These are phyloP conservation scores for Cercophora samala DNA, from an alignment of 495 filamentous ascomycete species.

Conservation along the genomic window DNA sequence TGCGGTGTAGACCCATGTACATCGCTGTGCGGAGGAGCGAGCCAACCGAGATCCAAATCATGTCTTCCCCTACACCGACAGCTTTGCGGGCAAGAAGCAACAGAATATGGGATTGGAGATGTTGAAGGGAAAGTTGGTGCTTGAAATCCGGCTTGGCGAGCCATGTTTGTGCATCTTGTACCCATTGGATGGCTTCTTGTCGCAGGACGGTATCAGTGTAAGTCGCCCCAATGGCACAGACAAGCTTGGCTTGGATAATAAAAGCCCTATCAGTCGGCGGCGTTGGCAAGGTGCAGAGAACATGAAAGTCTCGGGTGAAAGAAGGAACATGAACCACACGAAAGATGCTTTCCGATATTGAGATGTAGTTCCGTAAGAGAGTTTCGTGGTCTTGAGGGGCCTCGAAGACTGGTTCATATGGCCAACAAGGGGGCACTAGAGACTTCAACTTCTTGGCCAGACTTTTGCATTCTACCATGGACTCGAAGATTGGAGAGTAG, in stretches of 20 bases:
- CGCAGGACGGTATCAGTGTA: constrained; percentile 23
- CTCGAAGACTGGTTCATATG: constrained; percentile 13
- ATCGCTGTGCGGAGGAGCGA: constrained; percentile 25
- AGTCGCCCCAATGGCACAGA: constrained; percentile 27
- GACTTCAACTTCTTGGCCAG: constrained; percentile 14
- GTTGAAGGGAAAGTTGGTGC: constrained; percentile 16
- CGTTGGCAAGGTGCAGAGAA: constrained; percentile 17
- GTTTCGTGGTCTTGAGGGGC: constrained; percentile 49
- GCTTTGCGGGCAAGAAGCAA: constrained; percentile 24
- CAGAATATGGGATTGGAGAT: constrained; percentile 23
- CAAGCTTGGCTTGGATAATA: constrained; percentile 27
- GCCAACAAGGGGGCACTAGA: constrained; percentile 11
- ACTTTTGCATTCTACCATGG: constrained; percentile 32
- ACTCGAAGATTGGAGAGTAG: not conserved
- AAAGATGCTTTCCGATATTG: constrained; percentile 47
- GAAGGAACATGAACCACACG: constrained; percentile 57
- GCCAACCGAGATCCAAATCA: constrained; percentile 21
- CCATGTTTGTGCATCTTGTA: constrained; percentile 30
- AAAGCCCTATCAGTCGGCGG: constrained; percentile 21
- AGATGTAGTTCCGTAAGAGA: constrained; percentile 45
- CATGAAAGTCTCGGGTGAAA: constrained; percentile 43
- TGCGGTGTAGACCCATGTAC: constrained; percentile 30
- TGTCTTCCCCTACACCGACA: constrained; percentile 22
- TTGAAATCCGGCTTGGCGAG: constrained; percentile 27
- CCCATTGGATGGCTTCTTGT: constrained; percentile 20